Conservation (phyloP, 2,329 filamentous ascomycete genomes). For the Amylocarpus encephaloides region DNA sequence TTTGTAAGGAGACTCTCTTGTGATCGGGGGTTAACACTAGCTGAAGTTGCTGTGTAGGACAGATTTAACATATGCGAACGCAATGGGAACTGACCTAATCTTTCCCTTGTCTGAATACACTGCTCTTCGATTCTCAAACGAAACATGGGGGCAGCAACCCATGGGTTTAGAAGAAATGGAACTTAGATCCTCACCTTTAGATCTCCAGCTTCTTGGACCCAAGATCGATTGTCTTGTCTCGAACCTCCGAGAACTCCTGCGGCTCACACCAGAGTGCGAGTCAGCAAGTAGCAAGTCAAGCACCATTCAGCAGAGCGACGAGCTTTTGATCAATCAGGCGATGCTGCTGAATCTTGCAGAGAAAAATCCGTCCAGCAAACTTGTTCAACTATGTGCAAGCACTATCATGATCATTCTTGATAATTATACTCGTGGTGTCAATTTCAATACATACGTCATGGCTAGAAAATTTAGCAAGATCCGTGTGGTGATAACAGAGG, state of each 20-base stretch:
- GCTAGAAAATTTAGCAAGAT: slow-evolving; percentile 8
- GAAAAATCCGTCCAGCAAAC: slow-evolving; percentile 7
- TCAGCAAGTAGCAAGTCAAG: background rate
- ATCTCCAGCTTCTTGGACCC: background rate
- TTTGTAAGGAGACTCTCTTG: background rate
- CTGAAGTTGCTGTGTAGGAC: slow-evolving; percentile 9
- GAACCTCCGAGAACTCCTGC: slow-evolving; percentile 4
- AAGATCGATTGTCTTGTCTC: background rate
- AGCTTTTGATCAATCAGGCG: slow-evolving; percentile 9
- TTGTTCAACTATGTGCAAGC: slow-evolving; percentile 9
- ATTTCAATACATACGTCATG: slow-evolving; percentile 12
- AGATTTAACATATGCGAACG: slow-evolving; percentile 15
- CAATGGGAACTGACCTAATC: slow-evolving; percentile 6
- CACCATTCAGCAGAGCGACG: slow-evolving; percentile 11
- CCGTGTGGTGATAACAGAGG: slow-evolving; percentile 8
- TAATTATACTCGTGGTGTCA: slow-evolving; percentile 12
- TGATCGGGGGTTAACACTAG: background rate
- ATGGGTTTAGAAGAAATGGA: background rate
- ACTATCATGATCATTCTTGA: slow-evolving; percentile 14
- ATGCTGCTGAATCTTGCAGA: slow-evolving; percentile 10
- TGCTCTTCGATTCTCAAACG: background rate
- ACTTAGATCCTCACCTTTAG: background rate
- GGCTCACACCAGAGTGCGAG: background rate
- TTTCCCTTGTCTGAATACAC: slow-evolving; percentile 1
- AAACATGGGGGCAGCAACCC: background rate